Base-by-base conservation (phyloP, 2,329 filamentous ascomycete species). In the Colletotrichum lupini region DNA sequence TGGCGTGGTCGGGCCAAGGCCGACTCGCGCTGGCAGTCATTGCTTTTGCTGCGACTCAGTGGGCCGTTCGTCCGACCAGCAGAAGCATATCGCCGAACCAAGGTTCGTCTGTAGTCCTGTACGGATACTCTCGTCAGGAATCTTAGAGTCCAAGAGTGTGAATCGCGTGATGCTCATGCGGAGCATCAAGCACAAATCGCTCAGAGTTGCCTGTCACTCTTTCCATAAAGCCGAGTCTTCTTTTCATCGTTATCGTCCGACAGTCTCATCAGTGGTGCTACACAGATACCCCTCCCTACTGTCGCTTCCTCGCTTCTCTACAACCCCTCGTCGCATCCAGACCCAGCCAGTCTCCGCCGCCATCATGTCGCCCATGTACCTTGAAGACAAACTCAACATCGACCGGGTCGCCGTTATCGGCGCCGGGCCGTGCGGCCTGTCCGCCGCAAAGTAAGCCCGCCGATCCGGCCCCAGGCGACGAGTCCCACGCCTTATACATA, bases 381-480 rank as follows among this genome's bases (percentile, higher is more conserved):
- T 60, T 32, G 68, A 74, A 12, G 67, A 75, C 11, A 72, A 63
- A 42, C 49, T 81, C 55, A 75, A 79, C 37, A 76, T 89, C 28
- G 83, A 84, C 67, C 86, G 82, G 16, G 85, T 95, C 75, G 92
- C 91, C 73, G 87, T 95, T 56, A 90, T 95, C 73, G 93, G 93
- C n/a, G 93, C 91, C 14, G 93, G 93, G 0, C 92, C 93, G 1
- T 89, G 88, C 73, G 93, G 93, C 8, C 83, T 95, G 3, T 89
- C 90, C 67, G 90, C 91, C 37, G 92, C 81, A 46, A 83, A 81
- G 82, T 83, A 77, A 62, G 77, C 35, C 37, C 59, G 19, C 30
- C 12, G 11, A 19, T 28, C 55, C 49, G n/a, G 4, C 14, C 12
- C 19, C 52, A 5, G 7, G 19, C 42, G 19, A 11, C 42, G 5